Evolutionary conservation across 1,139 yeast species (phyloP).

Genomic region (Saccharomycopsis hybrid): DNA sequence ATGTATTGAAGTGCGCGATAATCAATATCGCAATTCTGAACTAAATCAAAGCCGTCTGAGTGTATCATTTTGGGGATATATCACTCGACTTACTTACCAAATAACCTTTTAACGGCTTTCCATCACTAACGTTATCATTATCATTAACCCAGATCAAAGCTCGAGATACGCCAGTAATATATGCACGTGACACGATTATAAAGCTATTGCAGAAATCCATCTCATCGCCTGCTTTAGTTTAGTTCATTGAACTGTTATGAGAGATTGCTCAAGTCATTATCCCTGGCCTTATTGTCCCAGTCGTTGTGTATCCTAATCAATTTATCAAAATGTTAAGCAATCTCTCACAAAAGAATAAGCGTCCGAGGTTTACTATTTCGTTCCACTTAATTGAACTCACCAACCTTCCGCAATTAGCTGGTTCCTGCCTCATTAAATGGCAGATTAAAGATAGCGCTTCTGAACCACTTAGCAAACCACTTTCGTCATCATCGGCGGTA

Average conservation of each 20-base stretch:
- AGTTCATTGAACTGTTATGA: too few species aligned
- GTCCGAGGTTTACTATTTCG: constrained; percentile 14
- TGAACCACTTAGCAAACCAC: constrained; percentile 5
- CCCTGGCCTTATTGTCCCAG: too few species aligned
- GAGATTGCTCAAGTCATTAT: too few species aligned
- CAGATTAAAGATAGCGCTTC: constrained; percentile 11
- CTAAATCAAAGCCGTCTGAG: background rate
- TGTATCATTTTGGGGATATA: background rate
- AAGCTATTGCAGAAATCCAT: too few species aligned
- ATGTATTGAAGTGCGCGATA: background rate
- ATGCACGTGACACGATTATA: too few species aligned
- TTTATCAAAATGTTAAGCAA: constrained; percentile 7
- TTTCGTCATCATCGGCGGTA: constrained; percentile 9
- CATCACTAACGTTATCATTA: too few species aligned
- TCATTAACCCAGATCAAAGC: too few species aligned
- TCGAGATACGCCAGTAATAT: too few species aligned
- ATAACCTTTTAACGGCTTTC: too few species aligned
- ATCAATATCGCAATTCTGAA: background rate
- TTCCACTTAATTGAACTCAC: constrained; percentile 16
- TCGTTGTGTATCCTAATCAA: too few species aligned
- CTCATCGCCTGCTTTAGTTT: too few species aligned
- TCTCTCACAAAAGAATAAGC: constrained; percentile 8
- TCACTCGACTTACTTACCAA: too few species aligned
- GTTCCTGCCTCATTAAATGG: constrained; percentile 20
- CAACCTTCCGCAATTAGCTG: constrained; percentile 20